phyloP scores from a whole-genome alignment of 2,329 filamentous ascomycete genomes.

The Fusarium hainanense region DNA sequence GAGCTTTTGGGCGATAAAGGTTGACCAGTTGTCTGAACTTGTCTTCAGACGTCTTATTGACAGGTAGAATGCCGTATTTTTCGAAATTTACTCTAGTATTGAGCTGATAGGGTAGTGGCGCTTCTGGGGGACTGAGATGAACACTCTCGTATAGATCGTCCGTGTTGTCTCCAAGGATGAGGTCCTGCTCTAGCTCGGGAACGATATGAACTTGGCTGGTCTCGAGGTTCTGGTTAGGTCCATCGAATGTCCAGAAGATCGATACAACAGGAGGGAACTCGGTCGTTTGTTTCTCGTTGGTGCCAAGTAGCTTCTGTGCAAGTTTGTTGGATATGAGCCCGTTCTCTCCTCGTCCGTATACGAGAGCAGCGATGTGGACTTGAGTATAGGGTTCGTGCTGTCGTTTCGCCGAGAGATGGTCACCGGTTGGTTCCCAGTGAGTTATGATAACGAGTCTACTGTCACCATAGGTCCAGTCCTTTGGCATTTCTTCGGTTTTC shows the following conservation, averaged over 20 bases:
- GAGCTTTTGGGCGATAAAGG: neutral
- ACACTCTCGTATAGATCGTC: slow-evolving; percentile 13
- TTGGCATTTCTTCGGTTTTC: slow-evolving; percentile 17
- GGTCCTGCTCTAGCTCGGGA: slow-evolving; percentile 17
- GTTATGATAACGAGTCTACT: slow-evolving; percentile 4
- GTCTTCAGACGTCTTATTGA: slow-evolving; percentile 14
- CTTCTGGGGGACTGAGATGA: neutral
- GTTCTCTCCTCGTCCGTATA: neutral
- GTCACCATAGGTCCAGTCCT: neutral
- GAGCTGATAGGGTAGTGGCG: neutral
- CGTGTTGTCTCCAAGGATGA: slow-evolving; percentile 10
- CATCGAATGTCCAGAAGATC: slow-evolving; percentile 9
- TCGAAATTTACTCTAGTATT: neutral
- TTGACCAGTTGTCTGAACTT: neutral
- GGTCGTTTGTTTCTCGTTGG: neutral
- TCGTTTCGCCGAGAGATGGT: neutral
- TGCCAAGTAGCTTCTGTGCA: slow-evolving; percentile 1
- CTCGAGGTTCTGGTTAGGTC: slow-evolving; percentile 1
- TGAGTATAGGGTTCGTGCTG: neutral
- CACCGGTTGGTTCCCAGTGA: neutral
- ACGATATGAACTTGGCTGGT: slow-evolving; percentile 14
- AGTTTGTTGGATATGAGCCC: slow-evolving; percentile 14
- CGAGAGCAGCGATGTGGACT: slow-evolving; percentile 1
- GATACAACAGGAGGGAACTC: neutral
- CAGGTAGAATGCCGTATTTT: slow-evolving; percentile 1